Base-by-base conservation (phyloP, 495 filamentous ascomycete species). In the Barbatosphaeria neglecta region DNA sequence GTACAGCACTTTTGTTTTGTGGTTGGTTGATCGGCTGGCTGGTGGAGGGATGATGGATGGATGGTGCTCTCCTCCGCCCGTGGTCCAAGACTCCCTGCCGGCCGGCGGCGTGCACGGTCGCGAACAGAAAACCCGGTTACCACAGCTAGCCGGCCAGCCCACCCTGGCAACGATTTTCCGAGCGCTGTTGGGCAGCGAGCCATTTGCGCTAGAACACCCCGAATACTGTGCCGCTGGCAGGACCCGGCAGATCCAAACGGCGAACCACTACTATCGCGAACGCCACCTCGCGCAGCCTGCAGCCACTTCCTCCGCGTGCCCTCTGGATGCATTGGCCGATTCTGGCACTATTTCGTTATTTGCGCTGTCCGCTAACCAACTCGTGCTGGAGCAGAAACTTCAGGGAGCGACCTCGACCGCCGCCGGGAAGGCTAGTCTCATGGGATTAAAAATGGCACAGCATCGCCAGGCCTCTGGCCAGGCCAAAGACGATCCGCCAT, bases 361-460 rank as follows among this genome's bases (percentile, higher is more conserved):
- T 15, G 38, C 38, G 4, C 38, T 7, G 20, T 22, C 22, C 18
- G 19, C 39, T 41, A 41, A 41, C 39, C 4, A n/a, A 22, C 20
- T n/a, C 13, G 5, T 23, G 11, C 39, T 25, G 1, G 22, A 33
- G 37, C 19, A 46, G 22, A 9, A 19, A 28, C 31, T 31, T 22
- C 27, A 7, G 17, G 17, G 15, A n/a, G n/a, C n/a, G n/a, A n/a
- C n/a, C n/a, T n/a, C 41, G 24, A 16, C 16, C 28, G 41, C 13
- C 31, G 24, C 22, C 43, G 22, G 5, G 20, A 41, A 50, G 33
- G 17, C 37, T 11, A 15, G n/a, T 28, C 22, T 20, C 37, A 65
- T 65, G 62, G 62, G 62, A 57, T 57, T 65, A 45, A 61, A 51
- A 52, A 65, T 65, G 62, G 60, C 60, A 49, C 62, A 63, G 47